Conservation (phyloP, 2,329 filamentous ascomycete genomes). For the Ascochyta fabae region DNA sequence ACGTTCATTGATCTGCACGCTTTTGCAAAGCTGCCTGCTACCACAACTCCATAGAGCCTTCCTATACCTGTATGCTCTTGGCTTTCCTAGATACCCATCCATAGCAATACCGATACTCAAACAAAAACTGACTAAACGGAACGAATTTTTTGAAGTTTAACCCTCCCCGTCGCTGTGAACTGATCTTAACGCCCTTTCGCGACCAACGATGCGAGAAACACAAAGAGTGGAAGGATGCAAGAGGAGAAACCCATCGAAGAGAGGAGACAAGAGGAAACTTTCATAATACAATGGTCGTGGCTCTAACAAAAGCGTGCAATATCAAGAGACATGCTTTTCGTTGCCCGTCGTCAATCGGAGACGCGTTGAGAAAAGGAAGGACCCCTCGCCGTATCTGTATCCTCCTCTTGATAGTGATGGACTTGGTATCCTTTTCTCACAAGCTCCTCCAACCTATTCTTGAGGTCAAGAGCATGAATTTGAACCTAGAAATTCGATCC, state of each 20-base stretch:
- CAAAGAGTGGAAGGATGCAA: constrained; percentile 43
- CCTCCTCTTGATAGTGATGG: constrained; percentile 23
- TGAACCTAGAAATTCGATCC: neutral
- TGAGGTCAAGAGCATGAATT: constrained; percentile 3
- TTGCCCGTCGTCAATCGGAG: constrained; percentile 30
- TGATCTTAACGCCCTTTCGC: constrained; percentile 34
- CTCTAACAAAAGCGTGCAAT: constrained; percentile 27
- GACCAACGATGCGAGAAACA: constrained; percentile 22
- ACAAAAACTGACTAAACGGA: constrained; percentile 10
- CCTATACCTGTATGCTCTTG: constrained; percentile 2
- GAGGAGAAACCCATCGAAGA: constrained; percentile 30
- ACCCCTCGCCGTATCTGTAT: constrained; percentile 33
- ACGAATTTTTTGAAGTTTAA: constrained; percentile 15
- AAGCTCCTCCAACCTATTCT: constrained; percentile 7
- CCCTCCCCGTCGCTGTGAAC: constrained; percentile 29
- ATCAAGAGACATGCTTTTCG: constrained; percentile 35
- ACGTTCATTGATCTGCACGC: neutral
- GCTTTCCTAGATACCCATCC: neutral
- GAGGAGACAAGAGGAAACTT: constrained; percentile 29
- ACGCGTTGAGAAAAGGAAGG: constrained; percentile 25
- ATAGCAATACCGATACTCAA: constrained; percentile 6
- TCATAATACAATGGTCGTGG: constrained; percentile 45
- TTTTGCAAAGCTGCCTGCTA: constrained; percentile 12
- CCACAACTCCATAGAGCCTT: constrained; percentile 2
- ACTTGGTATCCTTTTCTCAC: constrained; percentile 32